Base-by-base conservation (phyloP, 257 asterid genomes). In the Penstemon newberryi region DNA sequence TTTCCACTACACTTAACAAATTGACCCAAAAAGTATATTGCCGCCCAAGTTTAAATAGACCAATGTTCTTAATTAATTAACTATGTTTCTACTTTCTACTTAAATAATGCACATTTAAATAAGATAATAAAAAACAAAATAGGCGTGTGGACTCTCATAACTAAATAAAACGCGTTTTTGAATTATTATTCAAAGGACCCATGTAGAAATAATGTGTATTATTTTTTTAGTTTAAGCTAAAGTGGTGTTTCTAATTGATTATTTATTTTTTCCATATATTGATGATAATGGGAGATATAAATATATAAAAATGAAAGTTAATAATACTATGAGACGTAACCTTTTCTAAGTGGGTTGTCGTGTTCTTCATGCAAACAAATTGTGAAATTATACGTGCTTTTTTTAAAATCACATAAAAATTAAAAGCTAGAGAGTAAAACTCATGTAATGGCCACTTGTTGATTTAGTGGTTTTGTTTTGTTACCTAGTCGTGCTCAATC, bases 301-400 rank as follows among this genome's bases (percentile, higher is more conserved):
- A n/a, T 36, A 8, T n/a, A 49, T 46, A 46, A 36, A 9, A 19
- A 6, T 18, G n/a, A 4, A 43, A 61, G 44, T 3, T 63, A 62
- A 8, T 67, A 4, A 25, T 42, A 5, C 38, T 41, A 36, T 7
- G 70, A 7, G 52, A 61, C 38, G 49, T 62, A 49, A 39, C 72
- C 72, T 71, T 75, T 75, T 46, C 7, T 57, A 71, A 79, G 84
- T 69, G 79, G 79, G 80, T 64, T 83, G 85, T 77, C 85, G 83
- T 72, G 43, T 80, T 72, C 68, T 66, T 39, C 70, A 76, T 56
- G 70, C 63, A 54, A 79, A 65, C 67, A 74, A 72, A 65, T 65
- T 64, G 62, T 19, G 67, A 38, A 52, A 73, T 56, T 60, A 51
- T 67, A 66, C 44, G 71, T 72, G 70, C 59, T 61, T 7, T 7